These are phyloP conservation scores for Sporothrix schenckii DNA, from an alignment of 2,329 filamentous ascomycete species.

Conservation along the genomic window DNA sequence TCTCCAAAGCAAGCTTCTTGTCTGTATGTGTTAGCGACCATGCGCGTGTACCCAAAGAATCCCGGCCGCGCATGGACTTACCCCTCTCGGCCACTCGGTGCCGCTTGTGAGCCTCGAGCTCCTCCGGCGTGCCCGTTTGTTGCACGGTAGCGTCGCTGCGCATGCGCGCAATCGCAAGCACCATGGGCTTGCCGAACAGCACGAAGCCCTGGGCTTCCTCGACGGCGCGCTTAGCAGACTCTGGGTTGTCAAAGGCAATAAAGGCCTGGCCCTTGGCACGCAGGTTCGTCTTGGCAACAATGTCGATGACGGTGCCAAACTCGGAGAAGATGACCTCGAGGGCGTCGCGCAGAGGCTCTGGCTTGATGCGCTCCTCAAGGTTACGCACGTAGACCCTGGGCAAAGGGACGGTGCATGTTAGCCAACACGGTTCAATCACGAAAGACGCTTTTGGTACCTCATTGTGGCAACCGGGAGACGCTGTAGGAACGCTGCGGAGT, in stretches of 20 bases:
- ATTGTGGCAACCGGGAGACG: not conserved
- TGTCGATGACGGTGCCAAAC: conserved; percentile 79
- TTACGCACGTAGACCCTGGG: conserved; percentile 72
- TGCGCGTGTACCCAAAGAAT: not conserved
- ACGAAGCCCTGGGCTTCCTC: conserved; percentile 92
- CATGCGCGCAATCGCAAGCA: conserved; percentile 77
- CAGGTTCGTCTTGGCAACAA: conserved; percentile 74
- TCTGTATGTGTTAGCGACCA: conserved; percentile 45
- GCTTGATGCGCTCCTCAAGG: conserved; percentile 88
- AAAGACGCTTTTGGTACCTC: not conserved
- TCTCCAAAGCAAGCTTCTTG: conserved; percentile 79
- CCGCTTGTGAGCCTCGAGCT: conserved; percentile 84
- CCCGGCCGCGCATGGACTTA: conserved; percentile 43
- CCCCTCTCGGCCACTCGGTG: conserved; percentile 87
- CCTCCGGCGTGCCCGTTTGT: conserved; percentile 71
- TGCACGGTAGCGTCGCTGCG: conserved; percentile 86
- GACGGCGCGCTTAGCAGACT: conserved; percentile 77
- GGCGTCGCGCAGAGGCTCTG: conserved; percentile 72
- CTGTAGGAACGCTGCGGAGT: conserved; percentile 46
- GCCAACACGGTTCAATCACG: not conserved
- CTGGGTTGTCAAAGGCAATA: conserved; percentile 81
- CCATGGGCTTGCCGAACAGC: conserved; percentile 88
- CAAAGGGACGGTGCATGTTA: not conserved
- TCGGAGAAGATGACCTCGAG: conserved; percentile 80
- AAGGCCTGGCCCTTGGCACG: conserved; percentile 96